These are phyloP conservation scores for Alternaria dauci DNA, from an alignment of 2,329 filamentous ascomycete species.

Conservation along the genomic window DNA sequence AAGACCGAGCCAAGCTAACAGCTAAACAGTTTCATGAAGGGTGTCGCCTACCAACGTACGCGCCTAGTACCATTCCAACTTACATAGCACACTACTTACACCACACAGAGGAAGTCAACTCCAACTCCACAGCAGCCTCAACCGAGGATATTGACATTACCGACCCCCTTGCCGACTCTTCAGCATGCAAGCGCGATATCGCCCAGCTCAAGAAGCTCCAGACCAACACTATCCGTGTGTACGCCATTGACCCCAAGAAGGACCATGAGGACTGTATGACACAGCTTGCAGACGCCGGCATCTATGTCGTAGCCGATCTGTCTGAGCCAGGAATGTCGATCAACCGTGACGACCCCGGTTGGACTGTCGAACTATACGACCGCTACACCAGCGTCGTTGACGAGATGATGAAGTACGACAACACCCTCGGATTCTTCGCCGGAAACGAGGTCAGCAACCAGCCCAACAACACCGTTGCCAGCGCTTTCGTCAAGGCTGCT, in stretches of 20 bases:
- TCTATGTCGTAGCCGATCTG: slow-evolving; percentile 94
- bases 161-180: slow-evolving; percentile 80
- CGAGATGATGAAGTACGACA: slow-evolving; percentile 80
- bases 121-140: slow-evolving; percentile 62
- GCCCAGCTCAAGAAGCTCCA: slow-evolving; percentile 78
- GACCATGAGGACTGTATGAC: slow-evolving; percentile 88
- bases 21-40: slow-evolving; percentile 76
- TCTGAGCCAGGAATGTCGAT: slow-evolving; percentile 84
- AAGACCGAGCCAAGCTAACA: slow-evolving; percentile 25
- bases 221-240: slow-evolving; percentile 90
- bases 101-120: slow-evolving; percentile 64
- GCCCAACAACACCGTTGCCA: slow-evolving; percentile 85
- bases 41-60: slow-evolving; percentile 86
- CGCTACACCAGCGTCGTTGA: slow-evolving; percentile 89
- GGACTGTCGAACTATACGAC: slow-evolving; percentile 79
- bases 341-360: slow-evolving; percentile 78
- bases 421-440: slow-evolving; percentile 96
- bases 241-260: slow-evolving; percentile 82
- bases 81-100: slow-evolving; percentile 16
- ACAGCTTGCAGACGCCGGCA: slow-evolving; percentile 80
- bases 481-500: slow-evolving; percentile 95
- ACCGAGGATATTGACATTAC: slow-evolving; percentile 65
- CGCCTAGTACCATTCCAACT: not conserved
- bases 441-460: slow-evolving; percentile 97
- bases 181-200: slow-evolving; percentile 82